Conservation (phyloP, 2,329 filamentous ascomycete genomes). For the Knufia fluminis region DNA sequence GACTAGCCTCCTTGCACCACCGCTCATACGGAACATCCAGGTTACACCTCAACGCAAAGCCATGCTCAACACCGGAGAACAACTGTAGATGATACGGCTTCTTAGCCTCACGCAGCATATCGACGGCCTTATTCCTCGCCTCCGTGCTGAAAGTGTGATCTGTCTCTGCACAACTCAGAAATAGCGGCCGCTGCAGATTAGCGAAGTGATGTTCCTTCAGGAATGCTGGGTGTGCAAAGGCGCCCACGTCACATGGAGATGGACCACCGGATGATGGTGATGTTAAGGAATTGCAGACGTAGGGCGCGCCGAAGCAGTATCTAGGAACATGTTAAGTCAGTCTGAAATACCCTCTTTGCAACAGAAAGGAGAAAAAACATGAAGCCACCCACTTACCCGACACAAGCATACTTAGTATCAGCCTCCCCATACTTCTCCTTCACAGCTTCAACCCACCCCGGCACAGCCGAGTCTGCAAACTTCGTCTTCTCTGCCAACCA, state of each 20-base stretch:
- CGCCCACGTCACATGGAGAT: conserved; percentile 26
- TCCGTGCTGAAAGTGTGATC: conserved; percentile 15
- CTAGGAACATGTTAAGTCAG: conserved; percentile 5
- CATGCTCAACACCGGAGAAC: conserved; percentile 22
- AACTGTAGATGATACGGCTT: conserved; percentile 21
- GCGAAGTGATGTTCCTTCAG: conserved; percentile 40
- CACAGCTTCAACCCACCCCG: conserved; percentile 36
- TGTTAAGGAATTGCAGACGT: conserved; percentile 37
- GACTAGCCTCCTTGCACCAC: conserved; percentile 15
- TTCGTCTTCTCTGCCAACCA: conserved; percentile 40
- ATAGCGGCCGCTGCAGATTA: conserved; percentile 25
- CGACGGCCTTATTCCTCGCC: conserved; percentile 13
- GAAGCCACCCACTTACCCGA: conserved; percentile 11
- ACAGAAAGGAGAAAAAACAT: neutral
- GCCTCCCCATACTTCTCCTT: conserved; percentile 29
- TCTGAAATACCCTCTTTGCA: neutral
- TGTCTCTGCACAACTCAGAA: conserved; percentile 15
- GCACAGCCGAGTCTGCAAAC: conserved; percentile 37
- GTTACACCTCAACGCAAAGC: conserved; percentile 22
- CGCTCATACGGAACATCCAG: conserved; percentile 16
- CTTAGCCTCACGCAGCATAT: conserved; percentile 16
- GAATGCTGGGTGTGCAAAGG: conserved; percentile 44
- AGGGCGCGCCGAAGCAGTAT: conserved; percentile 32
- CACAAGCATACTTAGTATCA: conserved; percentile 17
- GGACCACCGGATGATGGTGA: neutral